Evolutionary conservation across 305 asterid genomes (phyloP).

Genomic region (Caryopteris hybrid): DNA sequence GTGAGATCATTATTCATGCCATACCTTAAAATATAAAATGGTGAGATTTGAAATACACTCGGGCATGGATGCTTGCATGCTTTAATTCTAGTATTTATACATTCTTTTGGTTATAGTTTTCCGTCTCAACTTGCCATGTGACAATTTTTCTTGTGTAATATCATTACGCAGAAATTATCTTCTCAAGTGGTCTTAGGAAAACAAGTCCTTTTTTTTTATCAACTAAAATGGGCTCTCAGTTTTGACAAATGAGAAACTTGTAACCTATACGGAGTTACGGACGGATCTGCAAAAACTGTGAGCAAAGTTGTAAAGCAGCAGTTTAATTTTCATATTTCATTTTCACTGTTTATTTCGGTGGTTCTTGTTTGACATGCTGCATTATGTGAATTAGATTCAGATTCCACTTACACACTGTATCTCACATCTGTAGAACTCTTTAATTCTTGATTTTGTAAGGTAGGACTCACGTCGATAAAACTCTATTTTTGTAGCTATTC

Average conservation of each 20-base stretch:
- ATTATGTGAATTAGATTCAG: neutral
- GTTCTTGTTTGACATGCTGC: neutral
- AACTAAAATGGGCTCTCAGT: too few relatives aligned
- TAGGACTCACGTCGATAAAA: neutral
- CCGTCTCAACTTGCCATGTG: neutral
- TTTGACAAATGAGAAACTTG: too few relatives aligned
- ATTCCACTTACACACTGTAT: neutral
- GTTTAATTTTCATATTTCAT: neutral
- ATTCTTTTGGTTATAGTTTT: neutral
- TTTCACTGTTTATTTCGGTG: neutral
- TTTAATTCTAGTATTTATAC: neutral
- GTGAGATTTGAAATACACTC: neutral
- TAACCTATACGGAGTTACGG: too few relatives aligned
- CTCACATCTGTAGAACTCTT: neutral
- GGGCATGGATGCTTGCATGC: neutral
- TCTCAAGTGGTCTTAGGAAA: neutral
- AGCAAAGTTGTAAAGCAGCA: neutral
- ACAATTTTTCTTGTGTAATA: neutral
- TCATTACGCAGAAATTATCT: neutral
- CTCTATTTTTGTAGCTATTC: neutral
- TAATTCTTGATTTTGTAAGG: neutral
- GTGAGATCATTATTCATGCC: neutral
- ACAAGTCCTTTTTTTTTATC: too few relatives aligned
- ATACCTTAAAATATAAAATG: neutral
- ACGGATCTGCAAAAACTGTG: constrained; percentile 5